Evolutionary conservation across 805 yeast genomes (phyloP), one percentile per base, ranked within the genome.

Genomic region (Kodamaea kaohsiungensis): DNA sequence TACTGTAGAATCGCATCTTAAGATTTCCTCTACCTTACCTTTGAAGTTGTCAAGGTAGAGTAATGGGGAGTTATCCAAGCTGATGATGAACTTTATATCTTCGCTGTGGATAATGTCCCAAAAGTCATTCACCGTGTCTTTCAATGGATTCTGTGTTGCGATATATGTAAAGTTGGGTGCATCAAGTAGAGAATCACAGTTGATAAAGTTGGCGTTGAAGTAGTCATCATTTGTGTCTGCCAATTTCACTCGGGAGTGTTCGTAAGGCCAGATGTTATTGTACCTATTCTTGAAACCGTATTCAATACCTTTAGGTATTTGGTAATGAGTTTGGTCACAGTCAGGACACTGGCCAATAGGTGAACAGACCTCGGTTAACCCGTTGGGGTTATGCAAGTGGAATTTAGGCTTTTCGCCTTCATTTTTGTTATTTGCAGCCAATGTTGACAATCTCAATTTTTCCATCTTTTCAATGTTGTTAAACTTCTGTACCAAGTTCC

Each of bases 211-310:
- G 18, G 78, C 82, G 56, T 77, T 77, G 63, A 77, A 73, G 61
- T 77, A 77, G 55, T 77, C 81, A 56, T 73, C 77, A 1, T 70
- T 59, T 35, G 59, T 58, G 22, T 59, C 58, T 30, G 59, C 59
- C 33, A 75, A 56, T 48, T 68, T 72, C 13, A 77, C 81, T 46
- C 81, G 62, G 2, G 81, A 76, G 56, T 77, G 82, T 60, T 77
- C 82, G 60, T 76, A 77, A 0, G 82, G 82, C 80, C 80, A 77
- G 8, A 77, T 70, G 52, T 77, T 77, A 39, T 75, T 72, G 63
- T 77, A 77, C 47, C 82, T 61, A 56, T 77, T 59, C 39, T 59
- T 59, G 48, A 56, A 59, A 2, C 61, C 61, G 30, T 66, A 70
- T 55, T 77, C 82, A 8, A 77, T 69, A 0, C 82, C 82, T 51